phyloP scores from a whole-genome alignment of 306 rosid genomes.

The Castanea sativa region DNA sequence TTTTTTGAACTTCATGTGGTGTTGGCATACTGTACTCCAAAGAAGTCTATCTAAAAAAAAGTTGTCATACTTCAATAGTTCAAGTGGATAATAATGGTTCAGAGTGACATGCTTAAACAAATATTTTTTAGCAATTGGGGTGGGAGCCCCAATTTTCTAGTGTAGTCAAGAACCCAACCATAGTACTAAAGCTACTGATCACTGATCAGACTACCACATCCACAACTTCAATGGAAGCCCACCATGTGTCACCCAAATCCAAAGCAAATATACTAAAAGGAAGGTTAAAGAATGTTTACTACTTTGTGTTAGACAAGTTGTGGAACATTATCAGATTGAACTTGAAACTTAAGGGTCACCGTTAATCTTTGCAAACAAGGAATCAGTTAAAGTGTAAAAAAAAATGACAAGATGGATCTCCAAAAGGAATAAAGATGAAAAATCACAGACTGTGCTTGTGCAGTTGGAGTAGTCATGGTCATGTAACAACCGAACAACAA shows the following conservation, averaged over 20 bases:
- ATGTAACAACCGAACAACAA: conserved; percentile 20
- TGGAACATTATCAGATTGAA: conserved; percentile 24
- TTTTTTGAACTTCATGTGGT: too few species aligned
- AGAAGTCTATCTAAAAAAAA: too few species aligned
- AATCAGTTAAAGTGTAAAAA: conserved; percentile 28
- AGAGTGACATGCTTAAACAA: too few species aligned
- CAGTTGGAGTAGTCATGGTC: conserved; percentile 14
- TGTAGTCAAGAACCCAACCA: not conserved
- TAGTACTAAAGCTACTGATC: too few species aligned
- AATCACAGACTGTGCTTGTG: not conserved
- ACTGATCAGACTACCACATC: not conserved
- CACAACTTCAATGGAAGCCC: not conserved
- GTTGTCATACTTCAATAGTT: too few species aligned
- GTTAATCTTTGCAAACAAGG: conserved; percentile 21
- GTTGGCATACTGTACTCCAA: too few species aligned
- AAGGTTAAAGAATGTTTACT: conserved; percentile 27
- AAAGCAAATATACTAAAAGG: not conserved
- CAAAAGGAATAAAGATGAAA: conserved; percentile 13
- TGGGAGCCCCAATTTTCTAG: too few species aligned
- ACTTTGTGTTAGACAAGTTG: conserved; percentile 5
- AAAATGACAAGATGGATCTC: conserved; percentile 12
- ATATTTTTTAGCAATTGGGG: too few species aligned
- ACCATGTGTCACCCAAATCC: not conserved
- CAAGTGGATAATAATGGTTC: too few species aligned
- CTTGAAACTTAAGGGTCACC: conserved; percentile 21